These are phyloP conservation scores for Puccinia novopanici DNA, from an alignment of 1,284 basidiomycete genomes.

Conservation along the genomic window DNA sequence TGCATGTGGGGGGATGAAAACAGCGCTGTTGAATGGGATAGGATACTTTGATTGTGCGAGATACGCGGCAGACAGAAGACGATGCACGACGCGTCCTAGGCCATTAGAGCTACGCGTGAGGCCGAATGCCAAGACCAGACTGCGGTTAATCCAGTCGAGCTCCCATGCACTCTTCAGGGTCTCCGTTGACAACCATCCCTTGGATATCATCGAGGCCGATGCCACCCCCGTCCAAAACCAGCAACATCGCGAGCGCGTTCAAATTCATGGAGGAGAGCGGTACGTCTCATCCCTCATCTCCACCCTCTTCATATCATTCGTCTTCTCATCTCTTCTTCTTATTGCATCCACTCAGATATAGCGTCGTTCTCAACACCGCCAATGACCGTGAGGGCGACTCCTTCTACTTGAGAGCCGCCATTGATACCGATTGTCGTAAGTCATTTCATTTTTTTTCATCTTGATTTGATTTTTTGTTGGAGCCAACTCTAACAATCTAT, in stretches of 20 bases:
- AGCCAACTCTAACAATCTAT: no score
- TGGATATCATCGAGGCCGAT: constrained; percentile 51
- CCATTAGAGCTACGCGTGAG: constrained; percentile 21
- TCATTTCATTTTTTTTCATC: constrained; percentile 44
- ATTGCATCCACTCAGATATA: constrained; percentile 53
- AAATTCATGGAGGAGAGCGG: constrained; percentile 55
- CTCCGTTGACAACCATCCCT: constrained; percentile 53
- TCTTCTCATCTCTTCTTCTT: no score
- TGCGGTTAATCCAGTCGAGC: constrained; percentile 65
- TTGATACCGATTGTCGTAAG: no score
- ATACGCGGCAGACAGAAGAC: neutral
- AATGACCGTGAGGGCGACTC: constrained; percentile 54
- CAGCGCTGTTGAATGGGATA: constrained; percentile 41
- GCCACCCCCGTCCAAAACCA: constrained; percentile 29
- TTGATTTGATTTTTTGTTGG: no score
- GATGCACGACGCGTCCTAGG: constrained; percentile 1
- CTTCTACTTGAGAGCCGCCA: no score
- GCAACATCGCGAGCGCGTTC: constrained; percentile 53
- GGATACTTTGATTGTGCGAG: constrained; percentile 26
- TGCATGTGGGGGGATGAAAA: neutral
- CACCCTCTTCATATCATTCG: neutral
- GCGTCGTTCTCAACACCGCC: constrained; percentile 57
- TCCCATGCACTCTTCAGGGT: constrained; percentile 56
- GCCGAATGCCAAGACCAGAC: constrained; percentile 56
- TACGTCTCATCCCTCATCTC: constrained; percentile 32